These are phyloP conservation scores for Oemleria cerasiformis DNA, from an alignment of 306 rosid genomes.

Conservation along the genomic window DNA sequence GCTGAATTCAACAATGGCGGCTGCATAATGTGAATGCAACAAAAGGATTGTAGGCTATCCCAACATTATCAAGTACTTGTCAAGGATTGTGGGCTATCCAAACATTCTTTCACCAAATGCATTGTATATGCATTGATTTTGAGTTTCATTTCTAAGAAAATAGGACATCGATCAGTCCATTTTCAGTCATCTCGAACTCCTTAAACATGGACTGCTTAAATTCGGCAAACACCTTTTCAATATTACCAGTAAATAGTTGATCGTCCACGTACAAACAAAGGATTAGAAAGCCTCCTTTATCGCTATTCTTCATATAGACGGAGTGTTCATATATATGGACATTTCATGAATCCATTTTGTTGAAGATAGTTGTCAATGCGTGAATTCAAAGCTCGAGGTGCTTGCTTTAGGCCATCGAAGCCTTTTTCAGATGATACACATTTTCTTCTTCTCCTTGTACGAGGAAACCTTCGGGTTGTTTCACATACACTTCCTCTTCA, in stretches of 20 bases:
- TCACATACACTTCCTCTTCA: background rate
- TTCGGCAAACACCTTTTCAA: background rate
- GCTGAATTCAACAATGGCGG: too few relatives aligned
- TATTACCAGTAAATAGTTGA: background rate
- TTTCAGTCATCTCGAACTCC: too few relatives aligned
- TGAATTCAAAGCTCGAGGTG: background rate
- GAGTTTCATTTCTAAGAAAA: too few relatives aligned
- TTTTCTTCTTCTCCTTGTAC: conserved; percentile 10
- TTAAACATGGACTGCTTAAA: too few relatives aligned
- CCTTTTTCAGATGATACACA: conserved; percentile 13
- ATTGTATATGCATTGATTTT: too few relatives aligned
- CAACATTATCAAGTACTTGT: too few relatives aligned
- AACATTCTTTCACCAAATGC: too few relatives aligned
- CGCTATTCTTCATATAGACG: background rate
- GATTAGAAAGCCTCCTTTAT: background rate
- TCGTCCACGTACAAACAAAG: conserved; percentile 15
- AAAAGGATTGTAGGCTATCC: too few relatives aligned
- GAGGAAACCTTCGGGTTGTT: background rate
- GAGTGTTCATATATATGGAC: background rate
- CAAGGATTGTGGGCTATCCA: too few relatives aligned
- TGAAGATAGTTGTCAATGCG: background rate
- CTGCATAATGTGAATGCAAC: too few relatives aligned
- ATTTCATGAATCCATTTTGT: background rate
- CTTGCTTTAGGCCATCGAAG: conserved; percentile 11
- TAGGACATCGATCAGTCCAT: too few relatives aligned